Evolutionary conservation across 2,329 filamentous ascomycete genomes (phyloP).

Genomic region (Fusarium solani-melongenae): DNA sequence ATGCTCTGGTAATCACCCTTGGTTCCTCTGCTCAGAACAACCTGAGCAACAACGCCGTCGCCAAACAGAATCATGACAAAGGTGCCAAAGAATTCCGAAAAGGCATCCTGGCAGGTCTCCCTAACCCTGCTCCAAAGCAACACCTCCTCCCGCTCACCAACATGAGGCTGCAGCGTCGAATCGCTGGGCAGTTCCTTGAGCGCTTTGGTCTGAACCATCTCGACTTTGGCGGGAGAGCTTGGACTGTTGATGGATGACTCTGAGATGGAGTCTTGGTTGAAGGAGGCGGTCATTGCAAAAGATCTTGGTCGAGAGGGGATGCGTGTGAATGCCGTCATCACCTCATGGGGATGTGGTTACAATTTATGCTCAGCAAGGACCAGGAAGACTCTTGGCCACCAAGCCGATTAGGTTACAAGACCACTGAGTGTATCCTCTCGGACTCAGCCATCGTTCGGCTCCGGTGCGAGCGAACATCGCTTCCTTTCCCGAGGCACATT

Average conservation of each 20-base stretch:
- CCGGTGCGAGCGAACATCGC: constrained; percentile 22
- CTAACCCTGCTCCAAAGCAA: constrained; percentile 65
- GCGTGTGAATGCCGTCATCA: constrained; percentile 18
- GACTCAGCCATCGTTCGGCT: constrained; percentile 4
- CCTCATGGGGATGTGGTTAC: constrained; percentile 34
- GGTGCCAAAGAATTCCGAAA: constrained; percentile 76
- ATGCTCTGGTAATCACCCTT: constrained; percentile 64
- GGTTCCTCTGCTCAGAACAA: constrained; percentile 63
- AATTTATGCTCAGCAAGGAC: constrained; percentile 38
- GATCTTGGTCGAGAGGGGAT: constrained; percentile 12
- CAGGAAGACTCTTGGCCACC: constrained; percentile 16
- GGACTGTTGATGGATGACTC: constrained; percentile 49
- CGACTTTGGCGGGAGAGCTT: constrained; percentile 44
- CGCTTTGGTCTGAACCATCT: constrained; percentile 45
- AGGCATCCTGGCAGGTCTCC: constrained; percentile 63
- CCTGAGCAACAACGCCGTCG: constrained; percentile 77
- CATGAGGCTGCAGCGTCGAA: constrained; percentile 20
- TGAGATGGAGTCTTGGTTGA: constrained; percentile 47
- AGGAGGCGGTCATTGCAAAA: constrained; percentile 43
- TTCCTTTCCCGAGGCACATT: not conserved
- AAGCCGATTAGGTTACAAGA: constrained; percentile 16
- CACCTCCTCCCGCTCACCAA: constrained; percentile 42
- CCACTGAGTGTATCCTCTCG: not conserved
- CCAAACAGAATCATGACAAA: constrained; percentile 77
- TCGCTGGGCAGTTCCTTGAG: constrained; percentile 36